A percentile compares a stretch with the other conserved stretches of the same genome.
Conservation (phyloP, 768 basidiomycete genomes). For the Termitomyces sp. region DNA sequence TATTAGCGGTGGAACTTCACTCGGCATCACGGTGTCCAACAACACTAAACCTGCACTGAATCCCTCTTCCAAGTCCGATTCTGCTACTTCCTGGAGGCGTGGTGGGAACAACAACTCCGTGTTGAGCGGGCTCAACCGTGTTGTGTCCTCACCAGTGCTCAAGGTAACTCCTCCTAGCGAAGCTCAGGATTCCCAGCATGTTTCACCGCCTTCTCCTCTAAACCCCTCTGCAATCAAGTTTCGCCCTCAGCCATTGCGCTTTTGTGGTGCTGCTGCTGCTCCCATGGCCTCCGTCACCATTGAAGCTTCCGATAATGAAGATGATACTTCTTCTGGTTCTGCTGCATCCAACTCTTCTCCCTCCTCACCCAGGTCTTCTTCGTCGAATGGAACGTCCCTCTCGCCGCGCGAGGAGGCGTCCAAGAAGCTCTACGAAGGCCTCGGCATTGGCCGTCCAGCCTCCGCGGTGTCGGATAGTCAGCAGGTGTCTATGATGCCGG, state of each 20-base stretch:
- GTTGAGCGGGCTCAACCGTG: conserved; percentile 54
- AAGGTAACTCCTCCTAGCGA: conserved; percentile 70
- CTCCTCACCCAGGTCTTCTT: conserved; percentile 67
- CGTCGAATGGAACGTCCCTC: conserved; percentile 56
- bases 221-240: conserved; percentile 34
- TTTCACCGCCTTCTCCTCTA: conserved; percentile 41
- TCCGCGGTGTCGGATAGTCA: conserved; percentile 36
- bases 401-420: conserved; percentile 84
- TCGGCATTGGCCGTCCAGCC: conserved; percentile 73
- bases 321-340: conserved; percentile 53
- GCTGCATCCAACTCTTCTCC: conserved; percentile 56
- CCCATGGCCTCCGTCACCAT: conserved; percentile 51
- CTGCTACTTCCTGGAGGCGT: conserved; percentile 77
- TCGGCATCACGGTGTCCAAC: conserved; percentile 48
- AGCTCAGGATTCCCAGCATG: conserved; percentile 37
- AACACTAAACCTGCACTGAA: conserved; percentile 21
- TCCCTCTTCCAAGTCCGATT: conserved; percentile 75
- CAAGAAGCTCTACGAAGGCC: conserved; percentile 84
- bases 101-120: conserved; percentile 68
- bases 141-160: conserved; percentile 58
- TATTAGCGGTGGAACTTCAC: conserved; percentile 68
- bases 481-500: conserved; percentile 30
- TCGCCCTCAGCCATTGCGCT: conserved; percentile 28
- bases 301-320: conserved; percentile 48
- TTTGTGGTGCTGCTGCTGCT: conserved; percentile 45